phyloP scores from a whole-genome alignment of 176 grass and related monocot species.

The Stipa capillata region DNA sequence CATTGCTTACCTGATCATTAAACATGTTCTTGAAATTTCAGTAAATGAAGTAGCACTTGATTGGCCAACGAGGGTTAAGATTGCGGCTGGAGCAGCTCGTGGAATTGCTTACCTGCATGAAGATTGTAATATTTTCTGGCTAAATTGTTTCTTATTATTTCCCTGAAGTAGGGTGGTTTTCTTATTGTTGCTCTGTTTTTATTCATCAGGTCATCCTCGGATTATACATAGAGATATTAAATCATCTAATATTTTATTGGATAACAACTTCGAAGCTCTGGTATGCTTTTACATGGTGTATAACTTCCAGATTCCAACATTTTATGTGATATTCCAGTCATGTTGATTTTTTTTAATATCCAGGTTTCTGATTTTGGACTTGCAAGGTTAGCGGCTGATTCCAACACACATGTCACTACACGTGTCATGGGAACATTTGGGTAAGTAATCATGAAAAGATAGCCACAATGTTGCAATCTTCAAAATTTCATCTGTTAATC shows the following conservation, averaged over 20 bases:
- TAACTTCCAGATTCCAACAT: neutral
- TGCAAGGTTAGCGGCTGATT: slow-evolving; percentile 84
- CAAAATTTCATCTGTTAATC: neutral
- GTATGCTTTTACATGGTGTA: slow-evolving; percentile 32
- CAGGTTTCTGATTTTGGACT: slow-evolving; percentile 99
- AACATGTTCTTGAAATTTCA: slow-evolving; percentile 38
- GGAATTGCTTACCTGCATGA: slow-evolving; percentile 98
- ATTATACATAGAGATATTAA: slow-evolving; percentile 99
- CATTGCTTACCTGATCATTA: neutral
- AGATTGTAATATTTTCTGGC: slow-evolving; percentile 66
- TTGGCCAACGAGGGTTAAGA: slow-evolving; percentile 85
- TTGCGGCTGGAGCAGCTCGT: slow-evolving; percentile 92
- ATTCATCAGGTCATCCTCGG: slow-evolving; percentile 82
- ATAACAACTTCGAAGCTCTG: slow-evolving; percentile 96
- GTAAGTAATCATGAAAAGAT: slow-evolving; percentile 30
- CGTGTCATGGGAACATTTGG: slow-evolving; percentile 99
- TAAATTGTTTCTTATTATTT: neutral
- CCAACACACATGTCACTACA: slow-evolving; percentile 85
- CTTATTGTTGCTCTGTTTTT: slow-evolving; percentile 14
- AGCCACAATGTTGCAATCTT: neutral
- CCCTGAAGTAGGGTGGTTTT: slow-evolving; percentile 19
- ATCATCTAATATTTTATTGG: slow-evolving; percentile 98
- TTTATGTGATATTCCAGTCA: neutral
- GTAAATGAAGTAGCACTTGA: slow-evolving; percentile 58
- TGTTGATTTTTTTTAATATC: neutral